A percentile compares a stretch with the other conserved stretches of the same genome.
Evolutionary conservation across 768 basidiomycete genomes (phyloP).

Genomic region (Candolleomyces efflorescens): DNA sequence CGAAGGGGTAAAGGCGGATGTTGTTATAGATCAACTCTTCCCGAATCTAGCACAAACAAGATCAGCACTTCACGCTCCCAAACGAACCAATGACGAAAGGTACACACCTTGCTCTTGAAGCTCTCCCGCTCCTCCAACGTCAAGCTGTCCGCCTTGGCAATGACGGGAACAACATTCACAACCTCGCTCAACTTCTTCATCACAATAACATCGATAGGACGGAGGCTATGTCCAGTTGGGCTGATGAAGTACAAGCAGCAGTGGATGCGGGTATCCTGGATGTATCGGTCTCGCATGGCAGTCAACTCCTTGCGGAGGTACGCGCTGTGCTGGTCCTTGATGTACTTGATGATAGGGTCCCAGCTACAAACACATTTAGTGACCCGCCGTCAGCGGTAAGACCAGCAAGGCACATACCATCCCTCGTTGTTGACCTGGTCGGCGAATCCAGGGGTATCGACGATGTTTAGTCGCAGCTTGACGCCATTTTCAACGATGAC

Average conservation of each 20-base stretch:
- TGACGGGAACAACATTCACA: conserved; percentile 99
- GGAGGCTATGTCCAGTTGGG: conserved; percentile 95
- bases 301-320: conserved; percentile 99
- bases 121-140: conserved; percentile 87
- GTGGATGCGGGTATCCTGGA: conserved; percentile 97
- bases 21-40: conserved; percentile 88
- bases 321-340: conserved; percentile 98
- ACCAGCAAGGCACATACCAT: conserved; percentile 54
- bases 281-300: conserved; percentile 97
- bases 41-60: conserved; percentile 60
- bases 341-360: conserved; percentile 99
- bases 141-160: conserved; percentile 94
- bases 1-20: conserved; percentile 95
- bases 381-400: background rate
- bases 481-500: conserved; percentile 97
- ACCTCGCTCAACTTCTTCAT: conserved; percentile 99
- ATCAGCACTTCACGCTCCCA: conserved; percentile 9
- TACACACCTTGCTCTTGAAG: conserved; percentile 85
- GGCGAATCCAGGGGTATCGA: conserved; percentile 97
- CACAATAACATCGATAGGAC: conserved; percentile 95
- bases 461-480: conserved; percentile 91
- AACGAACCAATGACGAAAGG: background rate
- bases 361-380: conserved; percentile 50
- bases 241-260: conserved; percentile 98
- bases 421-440: conserved; percentile 99